phyloP scores from a whole-genome alignment of 139 green algal genomes.

The Chlamydomonas sp. region DNA sequence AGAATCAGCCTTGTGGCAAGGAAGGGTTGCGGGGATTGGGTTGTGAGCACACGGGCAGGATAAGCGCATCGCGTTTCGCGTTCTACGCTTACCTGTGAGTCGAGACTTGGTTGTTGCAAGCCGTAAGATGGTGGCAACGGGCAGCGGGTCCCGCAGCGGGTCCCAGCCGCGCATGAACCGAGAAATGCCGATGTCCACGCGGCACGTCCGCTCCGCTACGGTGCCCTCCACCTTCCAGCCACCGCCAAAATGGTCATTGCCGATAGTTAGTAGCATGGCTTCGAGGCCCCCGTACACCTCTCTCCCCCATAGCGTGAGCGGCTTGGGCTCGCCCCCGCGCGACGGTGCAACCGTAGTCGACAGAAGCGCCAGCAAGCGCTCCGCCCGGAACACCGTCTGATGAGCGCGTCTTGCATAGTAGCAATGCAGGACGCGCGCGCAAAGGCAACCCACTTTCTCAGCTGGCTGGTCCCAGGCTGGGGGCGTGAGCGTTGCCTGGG shows the following conservation, averaged over 20 bases:
- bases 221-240: conserved; percentile 3
- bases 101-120: conserved; percentile 19
- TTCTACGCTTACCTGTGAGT: neutral
- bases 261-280: conserved; percentile 26
- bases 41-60: no score
- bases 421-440: conserved; percentile 21
- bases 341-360: conserved; percentile 10
- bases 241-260: conserved; percentile 7
- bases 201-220: neutral
- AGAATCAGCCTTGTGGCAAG: no score
- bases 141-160: conserved; percentile 21
- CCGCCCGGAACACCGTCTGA: neutral
- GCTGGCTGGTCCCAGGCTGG: conserved; percentile 15
- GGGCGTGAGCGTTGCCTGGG: neutral
- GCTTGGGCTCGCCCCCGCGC: conserved; percentile 7
- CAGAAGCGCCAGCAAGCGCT: conserved; percentile 18
- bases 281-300: conserved; percentile 13
- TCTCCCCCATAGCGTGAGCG: neutral
- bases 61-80: no score
- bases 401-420: conserved; percentile 2
- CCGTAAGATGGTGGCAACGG: conserved; percentile 9
- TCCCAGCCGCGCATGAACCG: conserved; percentile 34
- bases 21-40: no score
- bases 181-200: neutral
- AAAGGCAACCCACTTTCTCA: neutral